Evolutionary conservation across 2,329 filamentous ascomycete genomes (phyloP), one percentile per base, ranked within the genome.

Genomic region (Stachybotrys elegans): DNA sequence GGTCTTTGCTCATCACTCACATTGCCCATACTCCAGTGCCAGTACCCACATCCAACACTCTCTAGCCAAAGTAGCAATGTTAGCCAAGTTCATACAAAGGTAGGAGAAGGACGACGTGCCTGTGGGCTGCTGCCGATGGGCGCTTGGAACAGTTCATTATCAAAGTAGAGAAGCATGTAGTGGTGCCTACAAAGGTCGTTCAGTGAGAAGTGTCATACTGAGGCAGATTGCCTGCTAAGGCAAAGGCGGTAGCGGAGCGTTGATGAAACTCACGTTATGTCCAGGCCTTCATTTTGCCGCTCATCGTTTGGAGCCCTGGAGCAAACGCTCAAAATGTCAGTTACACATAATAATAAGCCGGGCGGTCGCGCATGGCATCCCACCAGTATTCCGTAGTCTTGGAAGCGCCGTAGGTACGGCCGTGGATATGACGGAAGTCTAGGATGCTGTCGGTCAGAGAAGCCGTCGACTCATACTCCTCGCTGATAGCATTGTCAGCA

Each of bases 21-120:
- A 54, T 59, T 9, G 76, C 70, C 77, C 77, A 80, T 48, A 76
- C 73, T 3, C 78, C 78, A 2, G 75, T 76, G 11, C 79, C 79
- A 5, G 76, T 80, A 22, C 75, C 73, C n/a, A 79, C 60, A 50
- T 79, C 75, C 19, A 80, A 61, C 11, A 61, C 44, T 32, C 39
- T 49, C 49, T 52, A 32, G 36, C 7, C 7, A 6, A 14, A 20
- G 12, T 14, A 22, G 17, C 20, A 39, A 22, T 21, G 20, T 5
- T 23, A 22, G 19, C 36, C 8, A 16, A 39, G 36, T 21, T 22
- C 8, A 4, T 22, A 4, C 22, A 22, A 35, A 19, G 32, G 32
- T 19, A 35, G 8, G 34, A 12, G n/a, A 2, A 14, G 14, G 20
- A 17, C 12, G 14, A 22, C 45, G 25, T 19, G 40, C 48, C 42